Base-by-base conservation (phyloP, 2,329 filamentous ascomycete species). In the Neonectria magnoliae region DNA sequence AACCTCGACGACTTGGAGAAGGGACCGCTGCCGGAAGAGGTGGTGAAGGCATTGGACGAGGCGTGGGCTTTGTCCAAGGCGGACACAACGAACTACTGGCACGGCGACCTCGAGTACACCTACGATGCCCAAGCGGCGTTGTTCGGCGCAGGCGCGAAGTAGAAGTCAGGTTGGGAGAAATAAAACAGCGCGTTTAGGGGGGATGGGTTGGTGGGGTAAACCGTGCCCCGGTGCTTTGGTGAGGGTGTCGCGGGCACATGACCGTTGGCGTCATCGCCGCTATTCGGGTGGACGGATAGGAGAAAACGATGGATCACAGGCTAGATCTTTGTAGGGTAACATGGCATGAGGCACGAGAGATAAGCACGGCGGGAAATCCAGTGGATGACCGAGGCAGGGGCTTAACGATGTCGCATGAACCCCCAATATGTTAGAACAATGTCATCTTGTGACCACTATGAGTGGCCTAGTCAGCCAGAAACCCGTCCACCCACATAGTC, bases 11-110 rank as follows among this genome's bases (percentile, higher is more conserved):
- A 84, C 66, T 75, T 90, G 31, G 87, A 90, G 76, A 88, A 88
- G 85, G 91, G 92, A 0, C 92, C 92, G 1, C 80, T 97, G 67
- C 93, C 93, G 0, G 87, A 92, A 13, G 92, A 93, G 27, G 90
- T 97, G 16, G 85, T 97, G 10, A 79, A 90, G 75, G 89, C 87
- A 13, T 81, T 97, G 62, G 93, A 97, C 71, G 82, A 92, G 78
- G 93, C 92, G 4, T 97, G 94, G 93, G 68, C 84, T 71, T 81
- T 91, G n/a, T 82, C 86, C 13, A 94, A 93, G 81, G 76, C 79
- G 2, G 84, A 87, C 36, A 81, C 82, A 10, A 67, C 81, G 9
- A 80, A 81, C 54, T 88, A 88, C 71, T 88, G 85, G 84, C 85
- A 87, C 70, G 80, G 82, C 58, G 88, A 91, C 54, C 77, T 92